Base-by-base conservation (phyloP, 163 green algal species). In the Prototheca cutis region DNA sequence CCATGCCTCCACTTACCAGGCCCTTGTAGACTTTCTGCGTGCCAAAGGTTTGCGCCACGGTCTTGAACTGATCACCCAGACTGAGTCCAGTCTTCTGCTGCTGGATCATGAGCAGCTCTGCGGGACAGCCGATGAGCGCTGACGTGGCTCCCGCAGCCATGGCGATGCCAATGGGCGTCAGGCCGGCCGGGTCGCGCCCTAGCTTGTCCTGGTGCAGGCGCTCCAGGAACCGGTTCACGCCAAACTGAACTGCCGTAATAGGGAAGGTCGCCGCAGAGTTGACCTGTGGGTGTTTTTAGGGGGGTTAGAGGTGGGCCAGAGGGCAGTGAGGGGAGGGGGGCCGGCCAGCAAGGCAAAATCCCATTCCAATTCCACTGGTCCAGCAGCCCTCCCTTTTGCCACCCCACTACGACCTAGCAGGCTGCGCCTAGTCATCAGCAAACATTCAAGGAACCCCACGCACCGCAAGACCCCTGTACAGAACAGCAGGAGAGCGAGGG, bases 41-140 rank as follows among this genome's bases (percentile, higher is more conserved):
- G 18, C 77, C 76, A 63, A 85, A 76, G 0, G 53, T 65, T 3
- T 28, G 39, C 8, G 82, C 30, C 27, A 87, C 71, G 47, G 69
- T 52, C 30, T 54, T 62, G 0, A 73, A 56, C 56, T 85, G 80
- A 2, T 42, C 59, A 2, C 58, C 19, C 31, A 93, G 59, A 2
- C 63, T 67, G 27, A 70, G 65, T 32, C 80, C 73, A 8, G 60
- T 77, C 55, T 82, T 75, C 73, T 93, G 81, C 73, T 96, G 89
- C 66, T 95, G 89, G 55, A 97, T 96, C 71, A 97, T 92, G 31
- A 97, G 67, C 25, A 94, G 77, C 73, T 97, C 90, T 25, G 83
- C 85, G 2, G 90, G 87, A 19, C 77, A 81, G 32, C 79, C 78
- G 25, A 95, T 67, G 3, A 93, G 48, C 0, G 79, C 77, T 13